Conservation (phyloP, 2,329 filamentous ascomycete genomes). For the Pyrenophora seminiperda region DNA sequence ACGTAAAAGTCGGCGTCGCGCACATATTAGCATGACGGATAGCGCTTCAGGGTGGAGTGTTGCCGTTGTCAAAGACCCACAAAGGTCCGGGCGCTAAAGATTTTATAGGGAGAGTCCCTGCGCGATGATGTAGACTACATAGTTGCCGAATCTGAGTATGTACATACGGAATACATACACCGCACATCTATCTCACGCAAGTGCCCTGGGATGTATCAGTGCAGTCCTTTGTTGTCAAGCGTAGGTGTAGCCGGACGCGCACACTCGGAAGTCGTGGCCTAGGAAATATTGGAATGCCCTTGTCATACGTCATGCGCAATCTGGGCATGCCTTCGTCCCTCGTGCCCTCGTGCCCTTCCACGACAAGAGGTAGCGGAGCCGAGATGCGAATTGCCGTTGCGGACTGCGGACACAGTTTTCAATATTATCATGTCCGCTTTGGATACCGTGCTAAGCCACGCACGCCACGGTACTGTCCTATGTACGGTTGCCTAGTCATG, state of each 20-base stretch:
- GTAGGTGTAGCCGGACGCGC: conserved; percentile 6
- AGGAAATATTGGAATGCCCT: conserved; percentile 6
- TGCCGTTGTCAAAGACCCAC: conserved; percentile 21
- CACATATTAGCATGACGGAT: conserved; percentile 29
- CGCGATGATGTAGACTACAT: conserved; percentile 30
- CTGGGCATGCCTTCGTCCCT: conserved; percentile 17
- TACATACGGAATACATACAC: too few relatives aligned
- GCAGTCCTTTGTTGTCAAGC: conserved; percentile 11
- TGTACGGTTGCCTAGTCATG: conserved; percentile 18
- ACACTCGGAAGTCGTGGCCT: neutral
- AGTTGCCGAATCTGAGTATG: conserved; percentile 12
- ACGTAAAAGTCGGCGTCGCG: conserved; percentile 14
- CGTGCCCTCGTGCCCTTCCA: conserved; percentile 29
- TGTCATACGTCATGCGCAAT: conserved; percentile 8
- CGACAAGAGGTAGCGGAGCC: conserved; percentile 2
- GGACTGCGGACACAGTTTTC: conserved; percentile 20
- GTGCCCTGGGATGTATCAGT: neutral
- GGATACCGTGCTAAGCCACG: conserved; percentile 10
- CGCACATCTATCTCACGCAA: conserved; percentile 3
- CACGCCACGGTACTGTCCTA: conserved; percentile 10
- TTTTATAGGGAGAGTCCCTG: conserved; percentile 16
- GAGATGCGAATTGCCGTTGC: conserved; percentile 12
- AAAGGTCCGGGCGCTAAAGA: conserved; percentile 15
- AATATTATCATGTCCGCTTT: conserved; percentile 13
- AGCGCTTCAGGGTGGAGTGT: conserved; percentile 13